Evolutionary conservation across 306 rosid species (phyloP).

Genomic region (Castanea crenata): DNA sequence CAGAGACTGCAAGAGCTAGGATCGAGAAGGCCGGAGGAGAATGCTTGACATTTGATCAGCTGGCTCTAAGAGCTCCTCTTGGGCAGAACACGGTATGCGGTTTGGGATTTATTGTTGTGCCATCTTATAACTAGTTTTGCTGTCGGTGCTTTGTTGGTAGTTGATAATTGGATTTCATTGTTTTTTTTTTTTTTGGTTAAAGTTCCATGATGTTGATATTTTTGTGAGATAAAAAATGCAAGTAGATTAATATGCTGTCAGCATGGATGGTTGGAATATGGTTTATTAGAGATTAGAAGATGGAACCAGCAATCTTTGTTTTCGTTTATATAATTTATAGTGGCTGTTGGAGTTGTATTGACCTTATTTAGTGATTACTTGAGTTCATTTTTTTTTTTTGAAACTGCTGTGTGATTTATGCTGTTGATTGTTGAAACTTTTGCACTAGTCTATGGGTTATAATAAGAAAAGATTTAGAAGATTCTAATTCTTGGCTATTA

Average conservation of each 20-base stretch:
- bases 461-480: too few species aligned
- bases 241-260: background rate
- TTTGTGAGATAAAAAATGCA: background rate
- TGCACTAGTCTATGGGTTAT: background rate
- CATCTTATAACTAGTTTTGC: background rate
- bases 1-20: slow-evolving; percentile 67
- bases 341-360: background rate
- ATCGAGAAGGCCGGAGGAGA: slow-evolving; percentile 75
- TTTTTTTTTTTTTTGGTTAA: background rate
- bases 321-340: background rate
- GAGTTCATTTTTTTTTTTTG: background rate
- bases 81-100: slow-evolving; percentile 60
- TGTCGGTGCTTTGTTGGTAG: background rate
- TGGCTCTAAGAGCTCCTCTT: slow-evolving; percentile 61
- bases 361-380: background rate
- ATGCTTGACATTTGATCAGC: slow-evolving; percentile 58
- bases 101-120: background rate
- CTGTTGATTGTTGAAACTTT: background rate
- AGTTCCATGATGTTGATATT: background rate
- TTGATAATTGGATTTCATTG: background rate
- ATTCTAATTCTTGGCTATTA: background rate
- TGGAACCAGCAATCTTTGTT: background rate
- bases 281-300: background rate
- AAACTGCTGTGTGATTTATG: background rate
- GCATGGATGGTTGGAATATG: background rate